Evolutionary conservation across 768 basidiomycete genomes (phyloP).

Genomic region (Tulasnella sp.): DNA sequence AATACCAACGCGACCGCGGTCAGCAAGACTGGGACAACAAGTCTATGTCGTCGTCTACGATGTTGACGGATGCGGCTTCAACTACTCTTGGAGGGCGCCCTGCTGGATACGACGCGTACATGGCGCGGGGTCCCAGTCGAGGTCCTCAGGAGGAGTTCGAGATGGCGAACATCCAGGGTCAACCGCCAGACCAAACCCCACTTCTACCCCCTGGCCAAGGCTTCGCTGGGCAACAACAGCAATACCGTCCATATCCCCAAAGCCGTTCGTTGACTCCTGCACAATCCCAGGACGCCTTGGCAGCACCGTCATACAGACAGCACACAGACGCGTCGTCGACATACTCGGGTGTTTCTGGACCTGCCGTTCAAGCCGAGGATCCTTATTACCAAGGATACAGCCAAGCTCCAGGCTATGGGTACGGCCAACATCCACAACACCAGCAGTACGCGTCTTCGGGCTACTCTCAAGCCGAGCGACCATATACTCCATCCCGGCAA

Average conservation of each 20-base stretch:
- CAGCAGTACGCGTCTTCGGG: not conserved
- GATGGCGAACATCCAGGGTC: conserved; percentile 3
- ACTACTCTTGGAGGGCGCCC: not conserved
- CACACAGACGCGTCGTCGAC: not conserved
- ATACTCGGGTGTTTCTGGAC: conserved; percentile 21
- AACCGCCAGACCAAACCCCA: conserved; percentile 9
- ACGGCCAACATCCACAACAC: conserved; percentile 9
- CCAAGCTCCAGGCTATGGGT: conserved; percentile 2
- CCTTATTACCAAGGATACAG: conserved; percentile 9
- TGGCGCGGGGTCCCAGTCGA: conserved; percentile 18
- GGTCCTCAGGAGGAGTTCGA: conserved; percentile 16
- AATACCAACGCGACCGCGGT: conserved; percentile 76
- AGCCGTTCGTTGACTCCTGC: not conserved
- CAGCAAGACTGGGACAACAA: conserved; percentile 86
- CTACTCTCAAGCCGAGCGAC: not conserved
- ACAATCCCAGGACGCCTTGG: conserved; percentile 2
- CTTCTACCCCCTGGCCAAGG: conserved; percentile 16
- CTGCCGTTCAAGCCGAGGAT: conserved; percentile 8
- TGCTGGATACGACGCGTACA: conserved; percentile 25
- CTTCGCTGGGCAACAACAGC: conserved; percentile 23
- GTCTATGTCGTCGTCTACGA: conserved; percentile 50
- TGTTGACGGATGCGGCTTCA: conserved; percentile 24
- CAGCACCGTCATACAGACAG: not conserved
- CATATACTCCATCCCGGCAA: conserved; percentile 6
- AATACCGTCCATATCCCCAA: not conserved